Conservation (phyloP, 2,329 filamentous ascomycete species). For the Epichloe coenophiala region DNA sequence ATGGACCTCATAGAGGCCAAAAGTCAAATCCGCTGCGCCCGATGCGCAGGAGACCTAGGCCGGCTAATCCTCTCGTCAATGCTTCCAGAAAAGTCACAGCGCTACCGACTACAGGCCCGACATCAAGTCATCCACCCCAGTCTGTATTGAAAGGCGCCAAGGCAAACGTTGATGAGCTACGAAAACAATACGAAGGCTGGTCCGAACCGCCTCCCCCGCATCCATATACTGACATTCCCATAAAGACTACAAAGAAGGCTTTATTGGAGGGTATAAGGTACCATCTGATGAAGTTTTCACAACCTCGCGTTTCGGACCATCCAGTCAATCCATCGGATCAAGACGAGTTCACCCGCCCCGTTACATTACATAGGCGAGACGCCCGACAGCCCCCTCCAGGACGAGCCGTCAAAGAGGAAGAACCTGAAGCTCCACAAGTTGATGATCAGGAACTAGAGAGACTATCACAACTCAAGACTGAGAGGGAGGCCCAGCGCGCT, state of each 20-base stretch:
- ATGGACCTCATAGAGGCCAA: constrained; percentile 17
- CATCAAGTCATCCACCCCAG: constrained; percentile 10
- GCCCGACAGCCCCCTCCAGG: constrained; percentile 56
- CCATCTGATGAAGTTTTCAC: constrained; percentile 70
- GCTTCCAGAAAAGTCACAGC: constrained; percentile 34
- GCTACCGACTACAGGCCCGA: constrained; percentile 11
- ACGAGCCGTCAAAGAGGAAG: constrained; percentile 48
- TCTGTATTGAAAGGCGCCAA: constrained; percentile 16
- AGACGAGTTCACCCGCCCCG: constrained; percentile 72
- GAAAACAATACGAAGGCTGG: constrained; percentile 42
- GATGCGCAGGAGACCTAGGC: constrained; percentile 24
- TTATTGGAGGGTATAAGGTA: constrained; percentile 68
- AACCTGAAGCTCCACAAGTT: constrained; percentile 25
- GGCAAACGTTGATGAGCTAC: constrained; percentile 27
- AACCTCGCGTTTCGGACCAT: constrained; percentile 43
- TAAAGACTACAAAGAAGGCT: constrained; percentile 72
- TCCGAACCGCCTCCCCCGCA: constrained; percentile 35
- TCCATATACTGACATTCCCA: constrained; percentile 44
- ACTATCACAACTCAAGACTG: constrained; percentile 57
- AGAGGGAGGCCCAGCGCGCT: constrained; percentile 74
- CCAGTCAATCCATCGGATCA: constrained; percentile 56
- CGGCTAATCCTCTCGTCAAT: constrained; percentile 50
- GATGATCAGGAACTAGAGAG: constrained; percentile 49
- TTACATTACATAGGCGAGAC: constrained; percentile 80
- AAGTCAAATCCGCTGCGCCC: constrained; percentile 26